Conservation (phyloP, 371 early-diverging fungal species). For the Mucor sp. region DNA sequence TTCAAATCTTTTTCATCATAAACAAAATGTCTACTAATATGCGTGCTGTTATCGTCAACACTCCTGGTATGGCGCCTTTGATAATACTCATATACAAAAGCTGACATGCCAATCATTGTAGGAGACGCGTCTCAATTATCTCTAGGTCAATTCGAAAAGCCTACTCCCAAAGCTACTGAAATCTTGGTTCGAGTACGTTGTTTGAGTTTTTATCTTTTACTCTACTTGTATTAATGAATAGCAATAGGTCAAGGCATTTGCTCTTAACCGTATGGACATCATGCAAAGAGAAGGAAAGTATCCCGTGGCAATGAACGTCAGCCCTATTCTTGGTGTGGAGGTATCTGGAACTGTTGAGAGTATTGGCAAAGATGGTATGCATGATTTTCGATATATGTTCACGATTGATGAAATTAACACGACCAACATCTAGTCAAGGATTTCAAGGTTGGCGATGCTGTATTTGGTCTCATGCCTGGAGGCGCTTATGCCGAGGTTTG, state of each 20-base stretch:
- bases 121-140: constrained; percentile 60
- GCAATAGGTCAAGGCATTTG: constrained; percentile 56
- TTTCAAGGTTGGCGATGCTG: constrained; percentile 64
- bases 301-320: constrained; percentile 66
- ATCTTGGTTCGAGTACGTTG: constrained; percentile 65
- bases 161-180: constrained; percentile 56
- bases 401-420: neutral
- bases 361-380: constrained; percentile 49
- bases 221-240: neutral
- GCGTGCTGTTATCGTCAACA: neutral
- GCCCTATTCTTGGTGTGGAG: constrained; percentile 76
- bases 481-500: constrained; percentile 74
- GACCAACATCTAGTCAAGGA: constrained; percentile 32
- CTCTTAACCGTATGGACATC: constrained; percentile 80
- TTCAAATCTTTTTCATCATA: no score
- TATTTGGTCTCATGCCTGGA: constrained; percentile 74
- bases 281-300: constrained; percentile 73
- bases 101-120: neutral
- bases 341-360: constrained; percentile 68
- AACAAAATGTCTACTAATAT: neutral
- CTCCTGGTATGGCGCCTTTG: neutral
- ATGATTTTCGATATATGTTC: neutral
- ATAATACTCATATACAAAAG: neutral
- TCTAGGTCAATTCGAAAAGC: constrained; percentile 55
- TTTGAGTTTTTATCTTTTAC: neutral